A percentile compares a stretch with the other conserved stretches of the same genome.
These are phyloP conservation scores for Trichoderma sp. DNA, from an alignment of 2,329 filamentous ascomycete species.

Conservation along the genomic window DNA sequence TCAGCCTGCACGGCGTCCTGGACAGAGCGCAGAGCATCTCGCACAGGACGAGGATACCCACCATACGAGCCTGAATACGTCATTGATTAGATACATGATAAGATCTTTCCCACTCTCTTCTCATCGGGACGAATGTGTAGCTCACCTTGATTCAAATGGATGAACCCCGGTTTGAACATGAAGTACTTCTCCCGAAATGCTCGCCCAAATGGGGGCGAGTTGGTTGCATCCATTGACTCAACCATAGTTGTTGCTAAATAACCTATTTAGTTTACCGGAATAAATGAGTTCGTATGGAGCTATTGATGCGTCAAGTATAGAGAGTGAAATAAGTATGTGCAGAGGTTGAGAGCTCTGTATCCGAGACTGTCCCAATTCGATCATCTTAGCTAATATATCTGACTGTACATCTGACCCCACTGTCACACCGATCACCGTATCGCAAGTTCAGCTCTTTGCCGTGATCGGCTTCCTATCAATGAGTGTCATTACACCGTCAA, in stretches of 20 bases:
- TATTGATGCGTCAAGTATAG: background rate
- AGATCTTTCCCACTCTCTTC: background rate
- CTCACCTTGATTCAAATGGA: conserved; percentile 7
- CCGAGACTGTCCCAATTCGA: background rate
- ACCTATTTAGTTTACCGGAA: accelerated
- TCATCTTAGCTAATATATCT: background rate
- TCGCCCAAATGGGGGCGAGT: background rate
- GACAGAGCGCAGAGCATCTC: conserved; percentile 9
- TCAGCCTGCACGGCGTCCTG: conserved; percentile 8
- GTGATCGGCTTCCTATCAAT: background rate
- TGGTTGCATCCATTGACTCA: background rate
- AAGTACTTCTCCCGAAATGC: conserved; percentile 15
- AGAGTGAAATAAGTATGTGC: background rate
- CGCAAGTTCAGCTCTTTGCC: background rate
- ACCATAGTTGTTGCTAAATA: background rate
- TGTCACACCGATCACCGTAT: background rate
- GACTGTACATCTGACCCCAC: background rate
- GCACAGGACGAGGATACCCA: background rate
- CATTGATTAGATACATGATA: background rate
- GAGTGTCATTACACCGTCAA: background rate
- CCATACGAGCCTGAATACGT: background rate
- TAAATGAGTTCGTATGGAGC: background rate
- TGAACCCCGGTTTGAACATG: conserved; percentile 15
- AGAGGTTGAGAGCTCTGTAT: background rate
- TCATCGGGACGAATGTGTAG: accelerated